Percentiles rank a stretch among this genome's conserved stretches.
Conservation (phyloP, 345 rosid species). For the Murraya koenigii region DNA sequence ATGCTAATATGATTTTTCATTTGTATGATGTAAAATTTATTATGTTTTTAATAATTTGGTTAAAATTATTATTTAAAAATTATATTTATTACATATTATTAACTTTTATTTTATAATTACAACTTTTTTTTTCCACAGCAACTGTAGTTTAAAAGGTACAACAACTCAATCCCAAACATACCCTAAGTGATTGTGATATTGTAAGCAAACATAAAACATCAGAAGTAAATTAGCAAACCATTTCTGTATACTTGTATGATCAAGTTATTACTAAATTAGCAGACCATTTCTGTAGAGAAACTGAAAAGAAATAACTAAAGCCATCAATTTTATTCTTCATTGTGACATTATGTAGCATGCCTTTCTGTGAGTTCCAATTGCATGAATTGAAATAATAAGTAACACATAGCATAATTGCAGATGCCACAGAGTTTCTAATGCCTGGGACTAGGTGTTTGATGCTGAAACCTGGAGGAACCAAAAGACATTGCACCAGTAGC, state of each 20-base stretch:
- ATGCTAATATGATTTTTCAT: no score
- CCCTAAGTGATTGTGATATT: no score
- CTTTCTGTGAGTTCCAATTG: neutral
- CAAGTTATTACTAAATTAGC: neutral
- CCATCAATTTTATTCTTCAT: neutral
- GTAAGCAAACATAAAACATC: no score
- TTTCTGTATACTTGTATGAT: neutral
- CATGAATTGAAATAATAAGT: neutral
- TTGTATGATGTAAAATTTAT: no score
- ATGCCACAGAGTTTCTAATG: slow-evolving; percentile 8
- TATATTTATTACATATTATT: no score
- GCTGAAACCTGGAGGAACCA: slow-evolving; percentile 39
- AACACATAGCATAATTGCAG: neutral
- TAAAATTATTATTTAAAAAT: no score
- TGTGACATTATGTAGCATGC: neutral
- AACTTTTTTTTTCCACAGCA: no score
- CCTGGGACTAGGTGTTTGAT: slow-evolving; percentile 29
- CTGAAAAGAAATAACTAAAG: neutral
- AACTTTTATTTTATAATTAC: no score
- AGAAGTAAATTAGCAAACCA: neutral
- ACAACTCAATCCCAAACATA: no score
- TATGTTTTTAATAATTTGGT: no score
- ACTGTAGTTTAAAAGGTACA: no score
- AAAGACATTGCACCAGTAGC: slow-evolving; percentile 28
- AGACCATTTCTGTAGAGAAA: neutral